Base-by-base conservation (phyloP, 108 stramenopile species). In the Cyclotella cryptica region DNA sequence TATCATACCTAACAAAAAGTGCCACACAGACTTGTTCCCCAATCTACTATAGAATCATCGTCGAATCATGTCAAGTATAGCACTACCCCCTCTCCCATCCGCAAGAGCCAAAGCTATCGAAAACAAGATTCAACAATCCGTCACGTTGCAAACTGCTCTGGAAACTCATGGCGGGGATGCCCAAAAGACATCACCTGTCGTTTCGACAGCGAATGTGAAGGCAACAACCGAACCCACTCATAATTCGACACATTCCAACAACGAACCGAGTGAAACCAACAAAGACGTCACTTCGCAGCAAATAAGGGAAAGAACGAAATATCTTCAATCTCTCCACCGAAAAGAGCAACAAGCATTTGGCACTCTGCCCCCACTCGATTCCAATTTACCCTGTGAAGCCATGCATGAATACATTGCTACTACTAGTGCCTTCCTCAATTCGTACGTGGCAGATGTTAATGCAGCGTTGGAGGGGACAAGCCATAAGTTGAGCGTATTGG, bases 381-480 rank as follows among this genome's bases (percentile, higher is more conserved):
- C 79, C 13, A 74, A 63, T 64, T 63, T 74, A 13, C 17, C 53
- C 10, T 80, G 79, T 54, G 73, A 80, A 14, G 76, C 81, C 12
- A 66, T 83, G 24, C 81, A 78, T 66, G 77, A 78, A 14, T 83
- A 74, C 35, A 24, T 83, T 6, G 49, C 60, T 21, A 78, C 72
- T 17, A 77, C 83, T 1, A 79, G 73, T 29, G 40, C 39, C 21
- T 84, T 79, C 58, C 53, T 84, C 1, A 84, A 84, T 69, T 73
- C 83, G 17, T 84, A 61, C 41, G 53, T 79, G 61, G 83, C 78
- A 1, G 78, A 79, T 62, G 83, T 64, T 40, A 79, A 77, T 79
- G 58, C 73, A 9, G 40, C 78, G 14, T 54, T 75, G 57, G 78
- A 79, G 65, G 78, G 78, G 12, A 69, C 52, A 21, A 30, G 41